Percentiles rank a stretch among this genome's conserved stretches.
phyloP scores from a whole-genome alignment of 2,329 filamentous ascomycete genomes.

The Epichloe gansuensis region DNA sequence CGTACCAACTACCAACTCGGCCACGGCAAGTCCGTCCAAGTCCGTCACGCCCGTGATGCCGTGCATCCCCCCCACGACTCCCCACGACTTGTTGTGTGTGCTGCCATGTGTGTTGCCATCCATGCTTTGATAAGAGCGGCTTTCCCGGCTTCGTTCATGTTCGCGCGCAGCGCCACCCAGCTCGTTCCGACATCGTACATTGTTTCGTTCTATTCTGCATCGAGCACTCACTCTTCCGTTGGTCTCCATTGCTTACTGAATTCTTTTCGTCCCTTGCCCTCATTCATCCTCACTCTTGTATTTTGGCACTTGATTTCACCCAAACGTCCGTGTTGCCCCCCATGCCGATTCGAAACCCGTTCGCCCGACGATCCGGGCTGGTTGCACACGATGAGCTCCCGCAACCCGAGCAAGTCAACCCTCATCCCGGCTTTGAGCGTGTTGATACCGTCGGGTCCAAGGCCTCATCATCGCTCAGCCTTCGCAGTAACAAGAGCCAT shows the following conservation, averaged over 20 bases:
- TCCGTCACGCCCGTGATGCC: background rate
- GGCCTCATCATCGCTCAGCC: constrained; percentile 47
- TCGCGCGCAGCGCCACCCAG: background rate
- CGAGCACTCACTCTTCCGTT: background rate
- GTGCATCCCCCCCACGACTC: background rate
- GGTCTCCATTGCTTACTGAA: background rate
- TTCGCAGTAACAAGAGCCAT: constrained; percentile 45
- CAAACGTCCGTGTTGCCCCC: background rate
- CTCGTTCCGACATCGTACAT: background rate
- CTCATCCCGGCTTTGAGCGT: constrained; percentile 39
- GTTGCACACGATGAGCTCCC: constrained; percentile 40
- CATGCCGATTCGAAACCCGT: constrained; percentile 65
- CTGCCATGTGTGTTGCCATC: no score
- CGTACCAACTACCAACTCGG: background rate
- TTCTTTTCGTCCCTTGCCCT: background rate
- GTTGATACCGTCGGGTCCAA: constrained; percentile 51
- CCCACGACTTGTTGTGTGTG: no score
- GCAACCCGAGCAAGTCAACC: constrained; percentile 25
- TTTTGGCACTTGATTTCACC: background rate
- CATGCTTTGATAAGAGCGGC: background rate
- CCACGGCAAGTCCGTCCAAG: constrained; percentile 1
- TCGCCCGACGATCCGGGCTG: constrained; percentile 44
- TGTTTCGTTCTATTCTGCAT: background rate
- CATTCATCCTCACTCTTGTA: background rate
- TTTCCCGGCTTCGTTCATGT: background rate